Conservation (phyloP, 148 eudicot species). For the Cornus kousa region DNA sequence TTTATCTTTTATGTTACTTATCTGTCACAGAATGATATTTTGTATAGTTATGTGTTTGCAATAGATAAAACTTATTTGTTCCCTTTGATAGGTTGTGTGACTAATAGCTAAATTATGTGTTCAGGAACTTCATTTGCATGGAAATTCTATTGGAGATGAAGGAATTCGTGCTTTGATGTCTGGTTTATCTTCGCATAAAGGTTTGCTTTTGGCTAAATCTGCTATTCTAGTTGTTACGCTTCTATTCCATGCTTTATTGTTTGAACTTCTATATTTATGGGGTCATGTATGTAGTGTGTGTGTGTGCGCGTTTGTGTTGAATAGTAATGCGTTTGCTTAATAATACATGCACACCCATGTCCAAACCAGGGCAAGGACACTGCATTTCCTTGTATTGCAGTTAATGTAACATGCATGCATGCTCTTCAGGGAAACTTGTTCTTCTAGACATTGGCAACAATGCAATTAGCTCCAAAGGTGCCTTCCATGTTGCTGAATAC, state of each 20-base stretch:
- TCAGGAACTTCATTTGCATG: slow-evolving; percentile 87
- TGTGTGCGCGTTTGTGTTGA: no score
- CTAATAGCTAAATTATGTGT: background rate
- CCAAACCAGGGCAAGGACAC: no score
- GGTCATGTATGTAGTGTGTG: no score
- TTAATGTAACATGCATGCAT: slow-evolving; percentile 8
- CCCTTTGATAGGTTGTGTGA: background rate
- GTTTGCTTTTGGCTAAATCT: slow-evolving; percentile 28
- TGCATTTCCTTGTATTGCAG: background rate
- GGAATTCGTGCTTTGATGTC: slow-evolving; percentile 78
- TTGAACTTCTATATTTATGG: background rate
- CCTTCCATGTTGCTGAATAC: slow-evolving; percentile 78
- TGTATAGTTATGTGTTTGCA: background rate
- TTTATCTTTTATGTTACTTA: slow-evolving; percentile 1
- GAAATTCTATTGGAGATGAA: slow-evolving; percentile 93
- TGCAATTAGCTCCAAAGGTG: slow-evolving; percentile 73
- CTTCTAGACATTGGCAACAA: slow-evolving; percentile 86
- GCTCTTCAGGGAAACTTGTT: slow-evolving; percentile 45
- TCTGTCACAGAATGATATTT: background rate
- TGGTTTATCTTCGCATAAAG: slow-evolving; percentile 67
- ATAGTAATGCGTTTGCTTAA: no score
- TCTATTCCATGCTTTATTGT: background rate
- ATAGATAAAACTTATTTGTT: background rate
- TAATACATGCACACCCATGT: no score
- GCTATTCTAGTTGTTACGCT: background rate